Conservation (phyloP, 768 basidiomycete genomes). For the Sporobolomyces roseus region DNA sequence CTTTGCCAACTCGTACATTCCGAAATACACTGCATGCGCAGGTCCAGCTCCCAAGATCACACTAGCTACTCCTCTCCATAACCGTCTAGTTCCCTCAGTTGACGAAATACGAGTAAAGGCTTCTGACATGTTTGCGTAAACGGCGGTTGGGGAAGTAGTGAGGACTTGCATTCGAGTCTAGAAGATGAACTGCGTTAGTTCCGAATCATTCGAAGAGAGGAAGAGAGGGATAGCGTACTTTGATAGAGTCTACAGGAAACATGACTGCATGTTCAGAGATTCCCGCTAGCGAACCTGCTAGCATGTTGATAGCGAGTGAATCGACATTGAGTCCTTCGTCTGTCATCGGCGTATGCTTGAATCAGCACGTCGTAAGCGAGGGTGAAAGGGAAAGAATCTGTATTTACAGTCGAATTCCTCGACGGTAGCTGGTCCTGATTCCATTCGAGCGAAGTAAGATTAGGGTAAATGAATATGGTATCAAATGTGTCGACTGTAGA, state of each 20-base stretch:
- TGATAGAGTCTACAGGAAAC: slow-evolving; percentile 97
- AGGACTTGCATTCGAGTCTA: slow-evolving; percentile 99
- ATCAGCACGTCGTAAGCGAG: too few species aligned
- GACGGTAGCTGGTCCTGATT: slow-evolving; percentile 24
- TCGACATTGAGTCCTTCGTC: slow-evolving; percentile 66
- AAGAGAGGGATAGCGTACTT: slow-evolving; percentile 57
- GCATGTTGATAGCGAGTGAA: slow-evolving; percentile 88
- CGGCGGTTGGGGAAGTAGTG: slow-evolving; percentile 73
- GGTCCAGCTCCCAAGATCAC: slow-evolving; percentile 96
- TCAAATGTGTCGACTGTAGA: neutral
- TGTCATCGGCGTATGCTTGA: too few species aligned
- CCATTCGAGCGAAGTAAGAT: neutral
- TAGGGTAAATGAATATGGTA: neutral
- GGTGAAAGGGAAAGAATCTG: too few species aligned
- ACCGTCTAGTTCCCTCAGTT: slow-evolving; percentile 80
- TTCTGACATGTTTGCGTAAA: slow-evolving; percentile 84
- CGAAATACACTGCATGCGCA: slow-evolving; percentile 97
- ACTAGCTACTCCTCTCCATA: slow-evolving; percentile 95
- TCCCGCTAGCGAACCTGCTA: slow-evolving; percentile 93
- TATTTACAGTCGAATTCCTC: slow-evolving; percentile 48
- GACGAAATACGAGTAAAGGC: slow-evolving; percentile 88
- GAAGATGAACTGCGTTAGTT: neutral
- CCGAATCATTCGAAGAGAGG: neutral
- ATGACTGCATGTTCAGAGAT: slow-evolving; percentile 99
- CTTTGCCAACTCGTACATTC: slow-evolving; percentile 88